These are phyloP conservation scores for Aspergillus ochraceoroseus DNA, from an alignment of 2,329 filamentous ascomycete species.

Conservation along the genomic window DNA sequence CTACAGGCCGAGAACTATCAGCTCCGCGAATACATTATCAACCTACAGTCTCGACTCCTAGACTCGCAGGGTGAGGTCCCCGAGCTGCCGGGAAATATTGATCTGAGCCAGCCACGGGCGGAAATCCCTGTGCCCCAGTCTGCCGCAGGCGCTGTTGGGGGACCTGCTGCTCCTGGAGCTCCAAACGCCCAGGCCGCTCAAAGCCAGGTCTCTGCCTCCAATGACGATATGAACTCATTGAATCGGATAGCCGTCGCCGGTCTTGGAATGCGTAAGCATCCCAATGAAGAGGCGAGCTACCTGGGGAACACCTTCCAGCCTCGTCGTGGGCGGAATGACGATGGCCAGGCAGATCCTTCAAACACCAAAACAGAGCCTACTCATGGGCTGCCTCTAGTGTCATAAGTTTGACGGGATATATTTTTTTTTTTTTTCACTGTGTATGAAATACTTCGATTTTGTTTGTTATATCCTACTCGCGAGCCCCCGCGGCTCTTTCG, in stretches of 20 bases:
- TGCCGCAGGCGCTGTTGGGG: constrained; percentile 20
- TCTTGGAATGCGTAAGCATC: constrained; percentile 43
- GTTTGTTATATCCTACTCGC: neutral
- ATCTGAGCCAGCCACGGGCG: constrained; percentile 55
- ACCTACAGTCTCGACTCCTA: constrained; percentile 77
- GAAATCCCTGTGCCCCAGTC: constrained; percentile 32
- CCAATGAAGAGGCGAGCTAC: constrained; percentile 37
- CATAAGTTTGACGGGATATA: constrained; percentile 13
- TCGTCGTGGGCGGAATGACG: constrained; percentile 33
- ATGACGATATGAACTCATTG: constrained; percentile 41
- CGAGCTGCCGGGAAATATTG: constrained; percentile 73
- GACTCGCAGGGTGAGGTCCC: constrained; percentile 81
- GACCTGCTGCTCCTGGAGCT: constrained; percentile 23
- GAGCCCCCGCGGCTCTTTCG: neutral
- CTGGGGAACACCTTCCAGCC: constrained; percentile 31
- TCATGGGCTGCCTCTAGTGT: constrained; percentile 29
- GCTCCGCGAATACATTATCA: constrained; percentile 86
- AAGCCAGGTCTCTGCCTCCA: constrained; percentile 25
- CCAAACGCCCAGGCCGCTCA: constrained; percentile 25
- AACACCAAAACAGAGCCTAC: constrained; percentile 29
- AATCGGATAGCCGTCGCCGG: constrained; percentile 44
- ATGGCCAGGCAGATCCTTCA: constrained; percentile 25
- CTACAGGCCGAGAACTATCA: constrained; percentile 85
- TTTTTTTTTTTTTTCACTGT: neutral
- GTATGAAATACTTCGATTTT: constrained; percentile 4